Evolutionary conservation across 495 filamentous ascomycete genomes (phyloP), one percentile per base, ranked within the genome.

Genomic region (Penicillium cinerascens): DNA sequence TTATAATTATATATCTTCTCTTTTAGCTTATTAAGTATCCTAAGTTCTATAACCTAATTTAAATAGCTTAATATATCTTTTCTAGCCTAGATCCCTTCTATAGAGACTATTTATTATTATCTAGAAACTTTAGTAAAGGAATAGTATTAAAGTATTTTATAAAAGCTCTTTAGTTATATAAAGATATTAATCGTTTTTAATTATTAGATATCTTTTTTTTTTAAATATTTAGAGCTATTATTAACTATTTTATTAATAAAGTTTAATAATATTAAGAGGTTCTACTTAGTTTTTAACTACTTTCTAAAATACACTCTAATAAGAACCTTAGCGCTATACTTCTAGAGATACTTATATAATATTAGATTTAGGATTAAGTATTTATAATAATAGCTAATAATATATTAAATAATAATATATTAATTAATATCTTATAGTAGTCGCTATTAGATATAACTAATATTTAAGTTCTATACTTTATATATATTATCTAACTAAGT

Each of bases 321-420:
- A 10, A 11, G 35, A 37, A 37, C n/a, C 10, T 37, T 11, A 37
- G 35, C 35, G n/a, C 11, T 37, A 16, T 37, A 13, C 10, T 37
- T 3, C 11, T 37, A 13, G n/a, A 37, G 25, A 37, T 16, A 16
- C 35, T 37, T 26, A 26, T 26, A 49, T 27, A 49, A n/a, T 47
- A 56, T 39, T 9, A 18, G 15, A 42, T 56, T 25, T 26, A 26
- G 7, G 16, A 52, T 6, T 15, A 29, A 18, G 48, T 56, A 8
- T 41, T 60, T 4, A 26, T 49, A 15, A 22, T 60, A 23, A 60
- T 45, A 0, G 55, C 52, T 43, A 43, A 59, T 48, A 59, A 59
- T 47, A 44, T 37, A 26, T 53, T 46, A 20, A 61, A 61, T 42
- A 61, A 61, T 17, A 20, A 35, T 20, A 61, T 44, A 35, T 35